A percentile compares a stretch with the other conserved stretches of the same genome.
These are phyloP conservation scores for Fusarium sp. DNA, from an alignment of 2,329 filamentous ascomycete genomes.

Conservation along the genomic window DNA sequence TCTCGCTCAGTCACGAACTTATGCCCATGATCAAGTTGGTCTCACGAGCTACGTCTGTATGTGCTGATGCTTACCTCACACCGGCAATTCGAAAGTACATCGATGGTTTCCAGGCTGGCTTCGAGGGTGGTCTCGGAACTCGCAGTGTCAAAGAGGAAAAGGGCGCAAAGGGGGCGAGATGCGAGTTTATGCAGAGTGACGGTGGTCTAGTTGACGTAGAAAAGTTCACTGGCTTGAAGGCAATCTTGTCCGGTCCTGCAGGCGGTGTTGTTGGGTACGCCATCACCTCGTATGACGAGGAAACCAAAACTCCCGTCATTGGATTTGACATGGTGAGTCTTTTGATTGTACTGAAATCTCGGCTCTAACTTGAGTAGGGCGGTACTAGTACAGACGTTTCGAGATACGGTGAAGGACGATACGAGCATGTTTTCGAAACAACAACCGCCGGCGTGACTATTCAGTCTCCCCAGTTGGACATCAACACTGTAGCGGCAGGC, in stretches of 20 bases:
- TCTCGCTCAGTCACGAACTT: conserved; percentile 69
- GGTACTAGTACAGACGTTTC: conserved; percentile 94
- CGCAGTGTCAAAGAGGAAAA: conserved; percentile 78
- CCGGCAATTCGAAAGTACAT: conserved; percentile 61
- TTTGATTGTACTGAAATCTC: not conserved
- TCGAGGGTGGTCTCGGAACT: conserved; percentile 83
- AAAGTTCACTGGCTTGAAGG: conserved; percentile 86
- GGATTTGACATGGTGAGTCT: conserved; percentile 85
- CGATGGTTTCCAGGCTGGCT: conserved; percentile 85
- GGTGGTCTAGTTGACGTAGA: conserved; percentile 81
- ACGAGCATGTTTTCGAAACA: conserved; percentile 95
- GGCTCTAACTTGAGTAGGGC: conserved; percentile 60
- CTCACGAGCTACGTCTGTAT: conserved; percentile 60
- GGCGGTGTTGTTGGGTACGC: conserved; percentile 95
- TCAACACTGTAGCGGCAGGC: conserved; percentile 94
- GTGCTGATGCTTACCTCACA: conserved; percentile 62
- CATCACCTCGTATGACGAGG: conserved; percentile 87
- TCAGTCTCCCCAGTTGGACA: conserved; percentile 91
- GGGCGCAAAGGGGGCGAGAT: conserved; percentile 80
- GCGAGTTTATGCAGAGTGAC: conserved; percentile 96
- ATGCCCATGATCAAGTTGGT: conserved; percentile 64
- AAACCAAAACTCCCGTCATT: conserved; percentile 88
- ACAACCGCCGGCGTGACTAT: conserved; percentile 96
- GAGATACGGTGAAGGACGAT: conserved; percentile 85
- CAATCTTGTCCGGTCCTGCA: conserved; percentile 91